Conservation (phyloP, 805 yeast genomes). For the Maudiozyma turicensis region DNA sequence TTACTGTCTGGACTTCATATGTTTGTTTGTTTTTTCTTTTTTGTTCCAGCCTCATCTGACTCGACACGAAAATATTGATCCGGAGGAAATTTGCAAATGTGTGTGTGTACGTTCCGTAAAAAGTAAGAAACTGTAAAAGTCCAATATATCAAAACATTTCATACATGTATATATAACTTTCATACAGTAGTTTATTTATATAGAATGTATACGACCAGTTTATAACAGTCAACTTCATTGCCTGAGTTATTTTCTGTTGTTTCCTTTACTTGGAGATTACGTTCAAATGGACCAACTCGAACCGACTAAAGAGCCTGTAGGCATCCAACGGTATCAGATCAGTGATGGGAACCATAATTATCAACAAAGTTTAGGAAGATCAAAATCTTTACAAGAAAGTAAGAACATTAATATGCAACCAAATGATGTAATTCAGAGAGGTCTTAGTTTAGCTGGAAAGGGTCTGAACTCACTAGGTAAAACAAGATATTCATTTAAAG, state of each 20-base stretch:
- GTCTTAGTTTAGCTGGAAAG: conserved; percentile 15
- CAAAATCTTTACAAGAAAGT: conserved; percentile 3
- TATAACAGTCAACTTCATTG: too few species aligned
- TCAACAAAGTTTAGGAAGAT: neutral
- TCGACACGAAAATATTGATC: too few species aligned
- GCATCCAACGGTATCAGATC: neutral
- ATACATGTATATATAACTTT: too few species aligned
- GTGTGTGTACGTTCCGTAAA: too few species aligned
- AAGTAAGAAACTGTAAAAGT: too few species aligned
- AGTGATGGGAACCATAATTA: neutral
- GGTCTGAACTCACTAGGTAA: conserved; percentile 3
- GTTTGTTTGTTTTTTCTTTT: too few species aligned
- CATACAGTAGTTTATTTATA: too few species aligned
- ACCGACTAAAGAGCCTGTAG: neutral
- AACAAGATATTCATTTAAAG: conserved; percentile 4
- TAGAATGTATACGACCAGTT: too few species aligned
- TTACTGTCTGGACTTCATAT: too few species aligned
- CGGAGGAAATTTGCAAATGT: too few species aligned
- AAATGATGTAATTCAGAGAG: conserved; percentile 6
- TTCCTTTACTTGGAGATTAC: neutral
- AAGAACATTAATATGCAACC: neutral
- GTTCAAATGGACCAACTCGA: neutral
- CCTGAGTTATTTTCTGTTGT: neutral
- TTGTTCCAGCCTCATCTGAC: too few species aligned
- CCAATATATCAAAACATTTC: too few species aligned